These are phyloP conservation scores for Eudorina sp. DNA, from an alignment of 139 green algal genomes.

Conservation along the genomic window DNA sequence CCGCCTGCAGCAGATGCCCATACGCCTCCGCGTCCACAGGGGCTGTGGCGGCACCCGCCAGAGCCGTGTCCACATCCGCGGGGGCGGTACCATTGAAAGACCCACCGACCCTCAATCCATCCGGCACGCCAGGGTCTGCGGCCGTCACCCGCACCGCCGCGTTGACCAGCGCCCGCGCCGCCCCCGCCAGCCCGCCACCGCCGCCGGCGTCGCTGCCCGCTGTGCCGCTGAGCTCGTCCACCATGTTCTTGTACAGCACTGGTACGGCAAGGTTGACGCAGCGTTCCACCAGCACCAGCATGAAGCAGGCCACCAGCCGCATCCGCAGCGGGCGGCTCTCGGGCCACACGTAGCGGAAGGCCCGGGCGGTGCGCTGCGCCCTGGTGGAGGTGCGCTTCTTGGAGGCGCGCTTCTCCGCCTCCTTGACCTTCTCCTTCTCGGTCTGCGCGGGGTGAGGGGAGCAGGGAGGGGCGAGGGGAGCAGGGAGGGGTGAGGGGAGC, in stretches of 20 bases:
- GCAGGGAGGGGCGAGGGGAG: background rate
- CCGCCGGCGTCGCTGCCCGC: background rate
- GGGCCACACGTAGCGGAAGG: constrained; percentile 76
- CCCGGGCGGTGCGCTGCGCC: constrained; percentile 38
- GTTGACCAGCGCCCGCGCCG: constrained; percentile 72
- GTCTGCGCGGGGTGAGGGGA: background rate
- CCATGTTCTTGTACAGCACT: constrained; percentile 74
- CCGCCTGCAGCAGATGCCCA: constrained; percentile 6
- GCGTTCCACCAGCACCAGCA: constrained; percentile 74
- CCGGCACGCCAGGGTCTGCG: no score
- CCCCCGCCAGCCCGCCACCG: background rate
- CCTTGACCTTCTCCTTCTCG: constrained; percentile 47
- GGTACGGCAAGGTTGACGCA: constrained; percentile 86
- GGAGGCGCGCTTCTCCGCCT: constrained; percentile 7
- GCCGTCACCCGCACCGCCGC: constrained; percentile 65
- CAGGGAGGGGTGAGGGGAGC: no score
- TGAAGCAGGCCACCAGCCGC: constrained; percentile 74
- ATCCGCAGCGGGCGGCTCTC: constrained; percentile 50
- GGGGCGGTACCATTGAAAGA: background rate
- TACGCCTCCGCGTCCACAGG: background rate
- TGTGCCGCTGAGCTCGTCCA: constrained; percentile 55
- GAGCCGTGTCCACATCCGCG: background rate
- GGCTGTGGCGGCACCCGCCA: background rate
- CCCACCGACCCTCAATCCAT: no score
- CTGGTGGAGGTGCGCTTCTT: background rate